phyloP scores from a whole-genome alignment of 73 alveolate species.

The Breviolum minutum region DNA sequence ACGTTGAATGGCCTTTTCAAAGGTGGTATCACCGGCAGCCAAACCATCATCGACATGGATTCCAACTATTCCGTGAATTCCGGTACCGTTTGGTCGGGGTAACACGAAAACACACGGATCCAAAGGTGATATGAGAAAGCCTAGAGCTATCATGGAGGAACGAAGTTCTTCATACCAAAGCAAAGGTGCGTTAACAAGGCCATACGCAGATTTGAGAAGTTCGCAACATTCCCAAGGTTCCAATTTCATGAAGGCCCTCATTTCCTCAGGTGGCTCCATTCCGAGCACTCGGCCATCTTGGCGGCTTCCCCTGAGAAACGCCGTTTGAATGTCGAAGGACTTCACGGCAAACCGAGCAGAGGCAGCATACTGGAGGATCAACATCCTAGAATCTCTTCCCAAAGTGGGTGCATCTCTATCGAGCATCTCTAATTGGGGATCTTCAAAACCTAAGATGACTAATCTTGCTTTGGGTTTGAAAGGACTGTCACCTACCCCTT shows the following conservation, averaged over 20 bases:
- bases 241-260: neutral
- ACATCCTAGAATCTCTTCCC: neutral
- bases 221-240: neutral
- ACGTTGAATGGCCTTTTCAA: neutral
- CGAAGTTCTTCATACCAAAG: slow-evolving; percentile 3
- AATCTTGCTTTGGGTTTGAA: neutral
- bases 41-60: slow-evolving; percentile 5
- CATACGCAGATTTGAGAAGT: slow-evolving; percentile 12
- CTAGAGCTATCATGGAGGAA: neutral
- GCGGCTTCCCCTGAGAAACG: neutral
- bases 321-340: neutral
- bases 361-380: neutral
- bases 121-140: neutral
- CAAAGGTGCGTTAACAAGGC: neutral
- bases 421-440: neutral
- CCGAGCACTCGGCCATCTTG: neutral
- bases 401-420: neutral
- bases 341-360: neutral
- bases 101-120: neutral
- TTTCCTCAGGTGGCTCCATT: neutral
- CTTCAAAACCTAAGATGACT: neutral
- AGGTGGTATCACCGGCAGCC: neutral
- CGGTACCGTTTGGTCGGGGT: no score
- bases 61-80: no score
- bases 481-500: neutral